Conservation (phyloP, 768 basidiomycete genomes). For the Punctularia strigosozonata region DNA sequence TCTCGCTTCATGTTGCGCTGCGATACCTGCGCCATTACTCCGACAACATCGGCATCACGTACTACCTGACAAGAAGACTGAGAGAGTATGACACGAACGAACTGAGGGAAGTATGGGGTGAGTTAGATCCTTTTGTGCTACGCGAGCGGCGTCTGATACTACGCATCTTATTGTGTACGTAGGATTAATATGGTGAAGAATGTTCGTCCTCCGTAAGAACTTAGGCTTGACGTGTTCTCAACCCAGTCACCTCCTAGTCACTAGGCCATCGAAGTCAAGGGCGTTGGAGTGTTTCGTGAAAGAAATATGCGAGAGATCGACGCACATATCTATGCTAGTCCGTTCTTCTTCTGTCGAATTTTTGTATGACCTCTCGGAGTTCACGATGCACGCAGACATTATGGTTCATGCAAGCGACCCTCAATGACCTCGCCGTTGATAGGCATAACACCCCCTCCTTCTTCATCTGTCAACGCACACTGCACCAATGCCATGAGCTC, state of each 20-base stretch:
- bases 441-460: slow-evolving; percentile 67
- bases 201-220: slow-evolving; percentile 2
- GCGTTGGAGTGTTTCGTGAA: slow-evolving; percentile 93
- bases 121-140: no score
- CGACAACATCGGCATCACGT: slow-evolving; percentile 86
- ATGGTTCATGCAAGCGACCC: slow-evolving; percentile 97
- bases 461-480: slow-evolving; percentile 80
- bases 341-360: slow-evolving; percentile 25
- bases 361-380: slow-evolving; percentile 3
- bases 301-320: slow-evolving; percentile 78
- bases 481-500: slow-evolving; percentile 90
- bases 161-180: no score
- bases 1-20: slow-evolving; percentile 88
- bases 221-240: slow-evolving; percentile 10
- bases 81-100: slow-evolving; percentile 55
- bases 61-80: slow-evolving; percentile 75
- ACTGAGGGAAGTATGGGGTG: slow-evolving; percentile 81
- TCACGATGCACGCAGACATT: slow-evolving; percentile 49
- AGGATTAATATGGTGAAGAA: slow-evolving; percentile 66
- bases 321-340: slow-evolving; percentile 92
- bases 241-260: slow-evolving; percentile 83
- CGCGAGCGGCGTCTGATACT: no score
- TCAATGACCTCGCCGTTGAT: slow-evolving; percentile 60
- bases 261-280: slow-evolving; percentile 80
- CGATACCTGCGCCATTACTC: slow-evolving; percentile 74